Percentiles rank a stretch among this genome's conserved stretches.
These are phyloP conservation scores for Cynanchum wilfordii DNA, from an alignment of 257 asterid genomes.

Conservation along the genomic window DNA sequence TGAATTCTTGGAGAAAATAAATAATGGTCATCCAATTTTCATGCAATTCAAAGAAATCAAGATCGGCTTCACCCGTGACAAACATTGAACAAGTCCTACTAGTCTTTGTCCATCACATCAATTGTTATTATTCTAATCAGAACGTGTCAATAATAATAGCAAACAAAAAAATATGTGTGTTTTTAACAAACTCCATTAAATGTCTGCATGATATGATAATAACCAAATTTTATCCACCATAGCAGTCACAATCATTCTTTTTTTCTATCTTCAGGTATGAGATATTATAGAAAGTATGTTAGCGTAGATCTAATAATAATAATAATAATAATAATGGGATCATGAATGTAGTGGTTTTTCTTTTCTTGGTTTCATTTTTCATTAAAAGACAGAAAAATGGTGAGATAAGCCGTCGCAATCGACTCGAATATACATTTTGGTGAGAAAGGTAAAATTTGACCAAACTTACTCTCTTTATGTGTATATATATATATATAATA, in stretches of 20 bases:
- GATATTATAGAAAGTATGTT: too few species aligned
- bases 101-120: constrained; percentile 5
- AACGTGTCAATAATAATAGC: not conserved
- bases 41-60: not conserved
- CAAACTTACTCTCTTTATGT: not conserved
- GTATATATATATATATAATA: too few species aligned
- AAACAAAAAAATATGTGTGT: not conserved
- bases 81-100: not conserved
- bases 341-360: not conserved
- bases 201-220: too few species aligned
- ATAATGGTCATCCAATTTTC: not conserved
- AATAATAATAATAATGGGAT: too few species aligned
- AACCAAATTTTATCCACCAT: too few species aligned
- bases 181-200: not conserved
- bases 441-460: constrained; percentile 2
- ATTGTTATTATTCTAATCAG: not conserved
- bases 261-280: too few species aligned
- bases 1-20: not conserved
- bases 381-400: not conserved
- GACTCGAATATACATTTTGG: not conserved
- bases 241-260: too few species aligned
- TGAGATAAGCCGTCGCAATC: not conserved
- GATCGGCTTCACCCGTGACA: not conserved
- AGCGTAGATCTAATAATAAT: too few species aligned
- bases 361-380: too few species aligned